Evolutionary conservation across 441 rosid genomes (phyloP).

Genomic region (Bruguiera hainesii): DNA sequence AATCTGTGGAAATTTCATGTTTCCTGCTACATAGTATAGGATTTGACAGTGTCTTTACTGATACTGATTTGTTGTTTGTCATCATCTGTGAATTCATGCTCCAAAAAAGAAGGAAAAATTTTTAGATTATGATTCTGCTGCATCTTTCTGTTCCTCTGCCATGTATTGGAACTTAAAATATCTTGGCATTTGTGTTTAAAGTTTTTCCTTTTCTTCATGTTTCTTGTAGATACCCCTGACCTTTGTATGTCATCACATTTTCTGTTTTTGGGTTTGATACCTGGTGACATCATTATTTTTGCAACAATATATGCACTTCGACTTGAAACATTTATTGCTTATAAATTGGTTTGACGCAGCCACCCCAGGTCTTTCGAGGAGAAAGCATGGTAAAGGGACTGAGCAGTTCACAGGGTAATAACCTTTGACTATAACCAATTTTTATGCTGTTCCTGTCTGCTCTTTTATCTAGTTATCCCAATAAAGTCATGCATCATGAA

Average conservation of each 20-base stretch:
- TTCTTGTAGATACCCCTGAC: background rate
- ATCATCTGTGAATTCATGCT: background rate
- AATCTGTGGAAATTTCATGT: too few relatives aligned
- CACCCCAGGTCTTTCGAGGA: slow-evolving; percentile 36
- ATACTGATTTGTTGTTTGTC: background rate
- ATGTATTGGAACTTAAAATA: too few relatives aligned
- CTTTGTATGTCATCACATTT: slow-evolving; percentile 5
- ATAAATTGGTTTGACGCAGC: slow-evolving; percentile 24
- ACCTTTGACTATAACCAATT: slow-evolving; percentile 14
- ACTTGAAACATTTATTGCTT: background rate
- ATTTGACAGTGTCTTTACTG: background rate
- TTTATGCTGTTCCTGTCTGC: background rate
- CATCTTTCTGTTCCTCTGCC: too few relatives aligned
- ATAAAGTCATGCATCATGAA: background rate
- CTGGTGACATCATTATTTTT: background rate
- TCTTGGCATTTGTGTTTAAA: too few relatives aligned
- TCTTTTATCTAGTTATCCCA: background rate
- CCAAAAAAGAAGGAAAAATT: background rate
- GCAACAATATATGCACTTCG: too few relatives aligned
- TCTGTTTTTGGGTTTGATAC: slow-evolving; percentile 7
- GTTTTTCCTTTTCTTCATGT: too few relatives aligned
- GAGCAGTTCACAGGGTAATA: slow-evolving; percentile 46
- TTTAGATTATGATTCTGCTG: background rate
- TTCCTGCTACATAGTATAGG: background rate
- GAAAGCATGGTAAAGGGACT: slow-evolving; percentile 27